Evolutionary conservation across 2,329 filamentous ascomycete species (phyloP).

Genomic region (Geosmithia morbida): DNA sequence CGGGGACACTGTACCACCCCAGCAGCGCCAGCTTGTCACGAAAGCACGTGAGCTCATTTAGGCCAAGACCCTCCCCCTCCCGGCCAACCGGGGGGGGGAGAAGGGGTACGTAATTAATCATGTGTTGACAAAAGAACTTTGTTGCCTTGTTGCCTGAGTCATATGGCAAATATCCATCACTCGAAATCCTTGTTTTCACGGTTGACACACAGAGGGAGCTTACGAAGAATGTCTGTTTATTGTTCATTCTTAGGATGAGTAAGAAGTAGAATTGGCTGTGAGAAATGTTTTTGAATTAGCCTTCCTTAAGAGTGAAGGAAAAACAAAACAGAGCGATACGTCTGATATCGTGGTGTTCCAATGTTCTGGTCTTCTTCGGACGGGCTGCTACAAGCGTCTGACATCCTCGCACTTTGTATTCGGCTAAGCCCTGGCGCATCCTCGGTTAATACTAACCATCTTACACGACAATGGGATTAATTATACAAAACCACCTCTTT

Average conservation of each 20-base stretch:
- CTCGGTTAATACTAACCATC: slow-evolving; percentile 1
- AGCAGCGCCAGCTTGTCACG: slow-evolving; percentile 23
- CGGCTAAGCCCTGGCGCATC: slow-evolving; percentile 2
- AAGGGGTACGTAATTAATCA: not conserved
- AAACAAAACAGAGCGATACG: too few species aligned
- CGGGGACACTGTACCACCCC: slow-evolving; percentile 12
- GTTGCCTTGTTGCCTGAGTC: slow-evolving; percentile 3
- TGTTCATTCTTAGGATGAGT: too few species aligned
- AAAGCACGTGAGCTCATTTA: slow-evolving; percentile 25
- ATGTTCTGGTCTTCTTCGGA: too few species aligned
- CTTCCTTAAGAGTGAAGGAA: too few species aligned
- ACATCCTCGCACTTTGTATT: not conserved
- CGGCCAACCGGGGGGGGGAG: not conserved
- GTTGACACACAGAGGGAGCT: too few species aligned
- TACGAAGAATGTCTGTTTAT: too few species aligned
- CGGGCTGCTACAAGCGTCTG: too few species aligned
- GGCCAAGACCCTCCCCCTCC: not conserved
- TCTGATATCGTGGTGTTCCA: too few species aligned
- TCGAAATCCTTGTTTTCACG: too few species aligned
- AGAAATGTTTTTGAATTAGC: too few species aligned
- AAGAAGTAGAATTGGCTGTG: too few species aligned
- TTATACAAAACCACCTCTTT: not conserved
- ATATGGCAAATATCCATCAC: not conserved
- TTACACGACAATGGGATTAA: not conserved
- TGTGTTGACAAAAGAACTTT: not conserved